Base-by-base conservation (phyloP, 495 filamentous ascomycete genomes). In the Aeminium ludgeri region DNA sequence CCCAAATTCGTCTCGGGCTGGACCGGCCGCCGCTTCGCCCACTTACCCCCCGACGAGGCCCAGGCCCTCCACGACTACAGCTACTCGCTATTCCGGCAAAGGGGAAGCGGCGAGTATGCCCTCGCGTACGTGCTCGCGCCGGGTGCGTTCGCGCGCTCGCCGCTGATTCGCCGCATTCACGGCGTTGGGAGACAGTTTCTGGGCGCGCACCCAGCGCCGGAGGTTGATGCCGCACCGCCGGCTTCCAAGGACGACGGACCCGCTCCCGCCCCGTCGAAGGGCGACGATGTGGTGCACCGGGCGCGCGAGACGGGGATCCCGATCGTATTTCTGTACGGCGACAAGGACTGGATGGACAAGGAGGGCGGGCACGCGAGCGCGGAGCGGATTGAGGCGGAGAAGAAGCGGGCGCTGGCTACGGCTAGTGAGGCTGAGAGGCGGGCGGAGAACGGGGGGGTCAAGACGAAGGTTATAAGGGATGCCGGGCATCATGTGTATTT, bases 291-390 rank as follows among this genome's bases (percentile, higher is more conserved):
- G 11, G 33, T 27, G 23, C 12, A 28, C 20, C 16, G 30, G 15
- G 17, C 29, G 32, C 64, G 71, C 6, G 84, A 92, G 53, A 79
- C 69, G 2, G 87, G 86, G 3, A 65, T 85, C 38, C 89, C 89
- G 0, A 66, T 94, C 23, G 71, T 95, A 10, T 71, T 96, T 52
- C 82, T 95, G 78, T 97, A 97, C 53, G 89, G 89, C 41, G 85
- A 93, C 52, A 73, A 86, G 52, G 89, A 97, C 64, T 97, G 89
- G 89, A 96, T 97, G 89, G 91, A 96, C 51, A 73, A 87, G 10
- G 71, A 72, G 0, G 91, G 87, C 12, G 89, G 89, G 1, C 77
- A 72, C 45, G 84, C 82, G 0, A 76, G 86, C 0, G 72, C 79
- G 52, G 68, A 83, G 60, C 89, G 82, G 62, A 66, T 95, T 11